Conservation (phyloP, 345 rosid species). For the Brassica incana region DNA sequence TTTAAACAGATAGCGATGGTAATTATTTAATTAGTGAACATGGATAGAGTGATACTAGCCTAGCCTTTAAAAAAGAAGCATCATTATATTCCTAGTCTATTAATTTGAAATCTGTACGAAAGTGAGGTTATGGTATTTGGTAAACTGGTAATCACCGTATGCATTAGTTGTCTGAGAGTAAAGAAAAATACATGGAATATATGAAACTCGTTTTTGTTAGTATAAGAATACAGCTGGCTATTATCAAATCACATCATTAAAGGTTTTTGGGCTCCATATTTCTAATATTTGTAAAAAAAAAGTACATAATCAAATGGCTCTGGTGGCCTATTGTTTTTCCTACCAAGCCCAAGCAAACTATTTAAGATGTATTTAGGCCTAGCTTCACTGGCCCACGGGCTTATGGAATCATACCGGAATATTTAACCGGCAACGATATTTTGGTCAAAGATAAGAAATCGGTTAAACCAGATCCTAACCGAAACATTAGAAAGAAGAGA, state of each 20-base stretch:
- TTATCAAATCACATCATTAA: constrained; percentile 23
- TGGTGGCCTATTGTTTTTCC: background rate
- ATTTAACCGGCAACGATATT: background rate
- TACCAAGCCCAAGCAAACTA: background rate
- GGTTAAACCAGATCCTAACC: background rate
- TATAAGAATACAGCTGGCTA: constrained; percentile 15
- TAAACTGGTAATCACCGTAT: background rate
- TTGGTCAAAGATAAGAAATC: background rate
- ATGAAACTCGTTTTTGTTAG: constrained; percentile 17
- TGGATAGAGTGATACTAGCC: constrained; percentile 2
- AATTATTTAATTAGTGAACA: constrained; percentile 11
- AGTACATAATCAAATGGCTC: too few species aligned
- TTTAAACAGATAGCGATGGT: constrained; percentile 4
- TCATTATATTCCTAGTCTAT: background rate
- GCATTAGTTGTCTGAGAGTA: background rate
- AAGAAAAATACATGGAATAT: background rate
- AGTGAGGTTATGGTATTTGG: background rate
- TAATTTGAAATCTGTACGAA: background rate
- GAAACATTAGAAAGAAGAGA: too few species aligned
- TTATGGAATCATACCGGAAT: background rate
- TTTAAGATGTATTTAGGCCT: background rate
- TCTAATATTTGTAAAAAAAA: too few species aligned
- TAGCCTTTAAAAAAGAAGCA: constrained; percentile 2
- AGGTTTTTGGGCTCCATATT: background rate
- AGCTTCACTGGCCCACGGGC: background rate